Evolutionary conservation across 163 green algal genomes (phyloP), one percentile per base, ranked within the genome.

Genomic region (Volvox carteri): DNA sequence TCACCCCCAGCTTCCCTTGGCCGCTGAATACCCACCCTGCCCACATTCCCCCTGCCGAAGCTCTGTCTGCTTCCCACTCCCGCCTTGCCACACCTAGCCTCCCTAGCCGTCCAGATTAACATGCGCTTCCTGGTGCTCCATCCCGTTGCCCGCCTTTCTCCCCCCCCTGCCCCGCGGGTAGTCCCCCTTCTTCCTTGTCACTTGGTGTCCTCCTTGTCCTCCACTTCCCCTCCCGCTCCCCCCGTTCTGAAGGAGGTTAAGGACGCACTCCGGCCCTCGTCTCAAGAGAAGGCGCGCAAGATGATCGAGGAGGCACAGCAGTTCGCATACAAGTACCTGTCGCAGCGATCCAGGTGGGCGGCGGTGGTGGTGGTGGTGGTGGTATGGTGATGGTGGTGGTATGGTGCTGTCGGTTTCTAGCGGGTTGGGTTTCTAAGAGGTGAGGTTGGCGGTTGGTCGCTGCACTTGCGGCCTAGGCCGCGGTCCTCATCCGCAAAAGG

Each of bases 301-400:
- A 72, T 87, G 23, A 65, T n/a, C 46, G 81, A 87, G 81, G 30
- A 6, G 19, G 83, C 19, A 12, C 67, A 83, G 50, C 48, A 28
- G 8, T 88, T 88, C 50, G 83, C 83, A 4, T 88, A 88, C 83
- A 88, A 60, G 44, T 88, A 83, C 67, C 48, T 88, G 48, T 74
- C 48, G 35, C 83, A 83, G 83, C 48, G 83, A 0, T 88, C 83
- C 46, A 74, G 83, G 83, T 81, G 18, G 60, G 21, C n/a, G 9
- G 12, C 18, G 60, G 11, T n/a, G 7, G 12, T 65, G 73, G 19
- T 54, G 39, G 11, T 8, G 68, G 4, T 52, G 11, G 39, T 78
- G 5, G n/a, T 46, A 7, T 48, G 9, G 33, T 48, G 30, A 46
- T 48, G n/a, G 33, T 30, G 65, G 5, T 14, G 42, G 37, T 58